phyloP scores from a whole-genome alignment of 495 filamentous ascomycete genomes.

The Sphaerosporella brunnea region DNA sequence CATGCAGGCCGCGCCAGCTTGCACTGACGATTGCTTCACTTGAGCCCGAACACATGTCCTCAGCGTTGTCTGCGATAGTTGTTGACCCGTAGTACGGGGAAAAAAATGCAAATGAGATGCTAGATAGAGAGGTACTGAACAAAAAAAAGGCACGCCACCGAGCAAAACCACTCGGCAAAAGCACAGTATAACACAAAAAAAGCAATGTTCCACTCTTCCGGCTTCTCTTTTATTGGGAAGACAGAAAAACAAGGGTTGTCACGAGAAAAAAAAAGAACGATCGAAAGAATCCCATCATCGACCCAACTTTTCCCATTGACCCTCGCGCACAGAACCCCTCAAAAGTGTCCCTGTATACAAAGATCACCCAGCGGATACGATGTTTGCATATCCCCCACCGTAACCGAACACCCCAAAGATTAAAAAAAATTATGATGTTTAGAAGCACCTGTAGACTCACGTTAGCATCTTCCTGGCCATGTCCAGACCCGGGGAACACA shows the following conservation, averaged over 20 bases:
- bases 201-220: conserved; percentile 20
- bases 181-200: no score
- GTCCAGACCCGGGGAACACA: conserved; percentile 2
- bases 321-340: not conserved
- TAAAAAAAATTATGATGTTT: conserved; percentile 15
- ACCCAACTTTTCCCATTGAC: conserved; percentile 4
- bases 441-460: conserved; percentile 22
- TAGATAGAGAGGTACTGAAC: no score
- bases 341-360: conserved; percentile 5
- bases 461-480: conserved; percentile 8
- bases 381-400: conserved; percentile 3
- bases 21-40: no score
- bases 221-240: conserved; percentile 25
- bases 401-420: conserved; percentile 7
- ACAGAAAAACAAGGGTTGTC: conserved; percentile 23
- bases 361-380: conserved; percentile 1
- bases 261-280: conserved; percentile 4
- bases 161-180: no score
- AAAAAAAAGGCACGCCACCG: no score
- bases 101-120: no score
- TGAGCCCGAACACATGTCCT: no score
- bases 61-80: no score
- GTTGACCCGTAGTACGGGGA: no score
- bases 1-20: no score
- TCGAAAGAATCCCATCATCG: conserved; percentile 1